Evolutionary conservation across 208 protist species (phyloP).

Genomic region (Eutreptiella sp.): DNA sequence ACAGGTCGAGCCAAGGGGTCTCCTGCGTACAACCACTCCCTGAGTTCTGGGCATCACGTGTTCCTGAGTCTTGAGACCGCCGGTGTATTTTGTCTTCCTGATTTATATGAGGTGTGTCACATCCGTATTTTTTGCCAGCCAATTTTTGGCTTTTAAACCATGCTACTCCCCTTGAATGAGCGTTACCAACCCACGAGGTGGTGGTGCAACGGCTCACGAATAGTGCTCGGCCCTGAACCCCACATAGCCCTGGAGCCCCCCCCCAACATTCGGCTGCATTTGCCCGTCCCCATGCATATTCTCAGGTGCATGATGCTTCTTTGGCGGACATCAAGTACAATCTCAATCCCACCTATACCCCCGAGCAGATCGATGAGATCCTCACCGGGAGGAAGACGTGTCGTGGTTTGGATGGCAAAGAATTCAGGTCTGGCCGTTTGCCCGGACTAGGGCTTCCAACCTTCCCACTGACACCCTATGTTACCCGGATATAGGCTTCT

Average conservation of each 20-base stretch:
- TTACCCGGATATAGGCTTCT: no score
- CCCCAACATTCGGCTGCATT: no score
- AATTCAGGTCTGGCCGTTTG: slow-evolving; percentile 35
- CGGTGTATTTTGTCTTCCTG: slow-evolving; percentile 78
- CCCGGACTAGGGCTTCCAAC: no score
- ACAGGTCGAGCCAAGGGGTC: slow-evolving; percentile 50
- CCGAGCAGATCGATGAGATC: slow-evolving; percentile 33
- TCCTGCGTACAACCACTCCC: slow-evolving; percentile 63
- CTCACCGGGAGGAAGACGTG: slow-evolving; percentile 24
- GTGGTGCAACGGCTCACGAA: no score
- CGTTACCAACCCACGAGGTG: no score
- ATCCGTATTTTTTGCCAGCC: no score
- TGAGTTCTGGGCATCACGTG: slow-evolving; percentile 70
- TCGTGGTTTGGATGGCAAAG: slow-evolving; percentile 32
- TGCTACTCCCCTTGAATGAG: no score
- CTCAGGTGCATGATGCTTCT: slow-evolving; percentile 45
- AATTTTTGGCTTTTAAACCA: no score
- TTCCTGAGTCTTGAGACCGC: slow-evolving; percentile 72
- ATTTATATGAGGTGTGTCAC: slow-evolving; percentile 75
- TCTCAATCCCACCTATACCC: slow-evolving; percentile 45
- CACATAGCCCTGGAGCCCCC: no score
- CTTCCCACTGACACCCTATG: not conserved
- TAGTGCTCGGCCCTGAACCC: no score
- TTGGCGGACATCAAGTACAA: slow-evolving; percentile 66
- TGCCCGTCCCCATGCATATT: no score